phyloP scores from a whole-genome alignment of 2,329 filamentous ascomycete species.

The Penicillium italicum region DNA sequence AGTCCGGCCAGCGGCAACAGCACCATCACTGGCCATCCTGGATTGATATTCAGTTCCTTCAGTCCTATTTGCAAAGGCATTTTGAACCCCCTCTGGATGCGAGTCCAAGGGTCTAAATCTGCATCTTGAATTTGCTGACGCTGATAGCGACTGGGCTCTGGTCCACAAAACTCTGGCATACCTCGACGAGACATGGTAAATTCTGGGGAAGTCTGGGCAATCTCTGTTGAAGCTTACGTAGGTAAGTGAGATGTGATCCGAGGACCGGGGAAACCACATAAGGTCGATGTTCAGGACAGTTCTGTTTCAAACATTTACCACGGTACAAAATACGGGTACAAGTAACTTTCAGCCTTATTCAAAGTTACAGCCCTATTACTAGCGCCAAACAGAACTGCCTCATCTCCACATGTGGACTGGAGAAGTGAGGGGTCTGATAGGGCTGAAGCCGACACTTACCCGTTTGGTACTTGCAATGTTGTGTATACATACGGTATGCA shows the following conservation, averaged over 20 bases:
- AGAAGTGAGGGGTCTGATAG: neutral
- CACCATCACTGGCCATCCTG: slow-evolving; percentile 1
- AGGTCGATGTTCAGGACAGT: neutral
- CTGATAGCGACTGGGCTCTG: neutral
- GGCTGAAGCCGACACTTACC: slow-evolving; percentile 7
- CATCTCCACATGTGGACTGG: neutral
- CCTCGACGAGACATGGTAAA: neutral
- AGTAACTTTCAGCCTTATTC: neutral
- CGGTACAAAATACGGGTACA: neutral
- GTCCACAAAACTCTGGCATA: neutral
- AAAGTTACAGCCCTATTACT: slow-evolving; percentile 9
- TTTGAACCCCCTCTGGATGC: neutral
- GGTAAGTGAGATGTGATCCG: slow-evolving; percentile 2
- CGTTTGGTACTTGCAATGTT: neutral
- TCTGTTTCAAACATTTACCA: neutral
- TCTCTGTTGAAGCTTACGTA: neutral
- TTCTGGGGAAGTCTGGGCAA: neutral
- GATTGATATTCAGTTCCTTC: neutral
- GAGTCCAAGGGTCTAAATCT: neutral
- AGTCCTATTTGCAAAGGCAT: neutral
- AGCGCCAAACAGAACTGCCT: neutral
- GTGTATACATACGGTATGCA: neutral
- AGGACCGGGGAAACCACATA: neutral
- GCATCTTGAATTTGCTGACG: neutral
- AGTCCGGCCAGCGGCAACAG: slow-evolving; percentile 6